Base-by-base conservation (phyloP, 2,329 filamentous ascomycete genomes). In the Plectosphaerella cucumerina region DNA sequence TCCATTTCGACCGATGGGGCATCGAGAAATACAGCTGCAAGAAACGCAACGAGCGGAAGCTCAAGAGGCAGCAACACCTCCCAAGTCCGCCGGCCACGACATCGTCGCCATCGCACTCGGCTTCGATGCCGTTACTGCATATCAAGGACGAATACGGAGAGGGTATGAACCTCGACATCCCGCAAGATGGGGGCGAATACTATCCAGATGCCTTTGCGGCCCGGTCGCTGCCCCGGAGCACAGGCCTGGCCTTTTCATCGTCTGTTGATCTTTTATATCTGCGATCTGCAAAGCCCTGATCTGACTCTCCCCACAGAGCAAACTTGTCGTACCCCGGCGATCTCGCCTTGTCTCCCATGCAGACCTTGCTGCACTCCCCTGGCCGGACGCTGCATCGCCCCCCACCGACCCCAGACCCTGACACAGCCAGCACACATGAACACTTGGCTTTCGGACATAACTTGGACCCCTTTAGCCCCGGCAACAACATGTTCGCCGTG, bases 21-120 rank as follows among this genome's bases (percentile, higher is more conserved):
- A 56, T 76, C 41, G 60, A 63, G 57, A 80, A 80, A 59, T 79
- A 80, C 60, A 75, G 71, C 49, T 68, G 70, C 58, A 71, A 64
- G 55, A 65, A 63, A 47, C 62, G 63, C 60, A 68, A 66, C 47
- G 60, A 59, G 41, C 69, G 53, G 53, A 48, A 42, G 35, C 15
- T 20, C 6, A 66, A 57, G 59, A 75, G 50, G 62, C 70, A 56
- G 55, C 68, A 63, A 62, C 75, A 15, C 22, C 43, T 26, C 14
- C 43, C 43, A 10, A 56, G 65, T 62, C 53, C 56, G 68, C 66
- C 8, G 59, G n/a, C 4, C 6, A 17, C 18, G 39, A 42, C 39
- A 5, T 6, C n/a, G 17, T 42, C 39, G 2, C 17, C 39, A 6
- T 18, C 37, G 17, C 37, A 42, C 10, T 42, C 39, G 5, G 17